Evolutionary conservation across 805 yeast species (phyloP), one percentile per base, ranked within the genome.

Genomic region (Metschnikowia orientalis): DNA sequence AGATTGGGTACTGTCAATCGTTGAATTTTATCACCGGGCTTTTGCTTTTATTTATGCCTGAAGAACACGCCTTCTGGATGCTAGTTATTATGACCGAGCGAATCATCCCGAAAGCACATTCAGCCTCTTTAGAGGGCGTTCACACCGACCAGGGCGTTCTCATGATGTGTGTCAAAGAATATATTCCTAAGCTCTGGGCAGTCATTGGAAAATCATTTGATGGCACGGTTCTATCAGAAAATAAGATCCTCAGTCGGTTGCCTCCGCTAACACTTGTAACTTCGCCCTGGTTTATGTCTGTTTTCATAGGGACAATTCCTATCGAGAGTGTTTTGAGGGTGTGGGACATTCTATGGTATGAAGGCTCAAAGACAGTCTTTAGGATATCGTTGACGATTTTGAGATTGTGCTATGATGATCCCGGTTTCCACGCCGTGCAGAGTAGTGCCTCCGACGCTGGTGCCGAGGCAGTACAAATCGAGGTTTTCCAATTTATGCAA

Each of bases 211-310:
- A 57, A 26, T 56, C 51, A 19, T 58, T 58, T 24, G 70, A 64
- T 23, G 70, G 59, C 29, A 66, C 53, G 50, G 57, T 45, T 50
- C 58, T 56, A 48, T 62, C 57, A 32, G 69, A 59, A 20, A 68
- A 58, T 47, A 69, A 72, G 50, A 79, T 85, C 40, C 67, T 90
- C 19, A 69, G 76, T 10, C 80, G 82, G 45, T 61, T 89, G 26
- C 97, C 98, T 1, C 95, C 97, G 2, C 73, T 92, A 4, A 84
- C 96, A 1, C 68, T 92, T 28, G 92, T 95, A 45, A 92, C 97
- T 1, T 90, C 96, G 0, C 79, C 95, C 34, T 92, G 98, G 98
- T 92, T 92, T 53, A 90, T 92, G 97, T 84, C 96, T 48, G 75
- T 86, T n/a, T 92, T 84, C 59, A 87, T 92, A 21, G 95, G 95